These are phyloP conservation scores for Ottelia alismoides DNA, from an alignment of 106 monocot species.

Conservation along the genomic window DNA sequence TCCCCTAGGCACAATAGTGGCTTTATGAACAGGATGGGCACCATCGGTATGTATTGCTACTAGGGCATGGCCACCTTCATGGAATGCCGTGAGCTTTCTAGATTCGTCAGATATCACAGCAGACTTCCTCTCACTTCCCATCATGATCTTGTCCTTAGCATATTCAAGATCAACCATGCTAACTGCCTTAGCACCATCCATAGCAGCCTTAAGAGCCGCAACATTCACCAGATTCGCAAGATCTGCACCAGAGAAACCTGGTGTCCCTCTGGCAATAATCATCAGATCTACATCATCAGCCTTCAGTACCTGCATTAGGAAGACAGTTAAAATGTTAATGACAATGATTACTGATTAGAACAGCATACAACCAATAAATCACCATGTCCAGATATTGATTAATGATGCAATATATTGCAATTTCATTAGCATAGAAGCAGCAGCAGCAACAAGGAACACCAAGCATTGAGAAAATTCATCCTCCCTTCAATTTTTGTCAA, in stretches of 20 bases:
- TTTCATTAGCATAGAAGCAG: too few species aligned
- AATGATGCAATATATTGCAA: too few species aligned
- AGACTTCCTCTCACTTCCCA: constrained; percentile 97
- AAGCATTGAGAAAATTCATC: too few species aligned
- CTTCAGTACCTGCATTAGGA: constrained; percentile 79
- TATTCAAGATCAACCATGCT: constrained; percentile 84
- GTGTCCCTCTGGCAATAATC: constrained; percentile 93
- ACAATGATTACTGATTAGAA: too few species aligned
- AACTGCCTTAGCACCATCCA: constrained; percentile 97
- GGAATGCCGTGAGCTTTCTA: constrained; percentile 79
- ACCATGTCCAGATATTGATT: too few species aligned
- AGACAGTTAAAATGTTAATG: too few species aligned
- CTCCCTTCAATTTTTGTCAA: too few species aligned
- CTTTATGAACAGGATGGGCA: constrained; percentile 80
- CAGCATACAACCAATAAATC: too few species aligned
- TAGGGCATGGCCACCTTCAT: constrained; percentile 97
- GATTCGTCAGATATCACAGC: constrained; percentile 89
- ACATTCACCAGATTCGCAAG: constrained; percentile 93
- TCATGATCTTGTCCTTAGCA: constrained; percentile 97
- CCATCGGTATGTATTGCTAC: constrained; percentile 94
- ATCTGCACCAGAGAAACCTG: constrained; percentile 99
- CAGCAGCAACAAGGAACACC: too few species aligned
- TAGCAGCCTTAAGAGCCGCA: constrained; percentile 93
- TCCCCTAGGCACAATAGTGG: constrained; percentile 89
- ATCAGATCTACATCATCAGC: constrained; percentile 84